These are phyloP conservation scores for Ammopiptanthus mongolicus DNA, from an alignment of 306 rosid genomes.

Conservation along the genomic window DNA sequence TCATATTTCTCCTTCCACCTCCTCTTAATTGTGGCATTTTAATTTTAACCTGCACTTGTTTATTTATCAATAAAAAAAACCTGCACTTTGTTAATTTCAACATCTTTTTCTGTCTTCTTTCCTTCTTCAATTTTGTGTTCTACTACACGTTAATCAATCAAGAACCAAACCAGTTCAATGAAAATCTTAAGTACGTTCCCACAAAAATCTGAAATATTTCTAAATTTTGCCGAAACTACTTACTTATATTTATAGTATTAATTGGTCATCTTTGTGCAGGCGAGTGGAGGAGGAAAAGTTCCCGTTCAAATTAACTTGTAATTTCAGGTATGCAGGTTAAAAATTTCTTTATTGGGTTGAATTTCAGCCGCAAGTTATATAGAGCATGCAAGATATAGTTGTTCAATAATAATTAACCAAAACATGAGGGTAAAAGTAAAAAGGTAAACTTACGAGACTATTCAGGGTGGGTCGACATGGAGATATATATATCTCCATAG, in stretches of 20 bases:
- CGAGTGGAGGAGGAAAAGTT: neutral
- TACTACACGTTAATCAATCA: neutral
- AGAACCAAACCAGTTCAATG: neutral
- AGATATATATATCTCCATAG: too few relatives aligned
- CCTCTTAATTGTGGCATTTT: neutral
- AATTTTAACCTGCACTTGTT: neutral
- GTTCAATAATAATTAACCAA: neutral
- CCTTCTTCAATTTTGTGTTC: neutral
- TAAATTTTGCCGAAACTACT: neutral
- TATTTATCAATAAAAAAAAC: too few relatives aligned
- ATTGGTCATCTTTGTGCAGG: neutral
- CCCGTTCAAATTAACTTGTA: neutral
- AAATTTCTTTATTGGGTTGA: neutral
- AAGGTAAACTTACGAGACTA: too few relatives aligned
- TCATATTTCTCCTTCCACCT: neutral
- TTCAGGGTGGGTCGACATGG: too few relatives aligned
- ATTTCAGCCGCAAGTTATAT: neutral
- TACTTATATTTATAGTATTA: neutral
- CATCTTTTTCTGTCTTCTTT: neutral
- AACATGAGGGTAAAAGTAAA: neutral
- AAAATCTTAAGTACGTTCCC: neutral
- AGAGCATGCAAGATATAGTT: too few relatives aligned
- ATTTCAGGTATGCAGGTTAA: neutral
- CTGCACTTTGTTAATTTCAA: too few relatives aligned
- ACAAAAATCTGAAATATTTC: too few relatives aligned